phyloP scores from a whole-genome alignment of 2,329 filamentous ascomycete species.

The Colletotrichum sp. region DNA sequence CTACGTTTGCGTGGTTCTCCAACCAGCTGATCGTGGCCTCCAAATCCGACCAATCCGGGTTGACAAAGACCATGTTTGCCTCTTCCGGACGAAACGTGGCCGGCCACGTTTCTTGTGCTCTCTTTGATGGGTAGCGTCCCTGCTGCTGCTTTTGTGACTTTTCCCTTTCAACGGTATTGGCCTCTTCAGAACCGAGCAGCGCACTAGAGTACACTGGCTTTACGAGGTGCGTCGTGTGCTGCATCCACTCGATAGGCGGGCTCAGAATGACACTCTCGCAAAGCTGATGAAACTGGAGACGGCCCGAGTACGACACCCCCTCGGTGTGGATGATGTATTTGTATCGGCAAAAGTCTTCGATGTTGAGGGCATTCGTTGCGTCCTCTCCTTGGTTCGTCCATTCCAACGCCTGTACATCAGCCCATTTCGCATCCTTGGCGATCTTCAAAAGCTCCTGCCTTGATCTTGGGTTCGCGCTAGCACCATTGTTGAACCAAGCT shows the following conservation, averaged over 20 bases:
- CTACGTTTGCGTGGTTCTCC: constrained; percentile 45
- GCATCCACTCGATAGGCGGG: constrained; percentile 52
- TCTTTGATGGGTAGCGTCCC: not conserved
- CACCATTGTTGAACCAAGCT: constrained; percentile 52
- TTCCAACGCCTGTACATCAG: constrained; percentile 49
- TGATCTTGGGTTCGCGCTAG: constrained; percentile 36
- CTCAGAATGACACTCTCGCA: constrained; percentile 53
- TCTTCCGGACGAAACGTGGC: constrained; percentile 34
- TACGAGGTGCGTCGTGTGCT: constrained; percentile 55
- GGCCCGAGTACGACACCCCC: constrained; percentile 58
- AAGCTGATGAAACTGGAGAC: constrained; percentile 56
- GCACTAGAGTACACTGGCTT: constrained; percentile 46
- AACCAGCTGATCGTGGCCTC: constrained; percentile 51
- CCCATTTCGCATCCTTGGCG: constrained; percentile 45
- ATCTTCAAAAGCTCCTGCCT: constrained; percentile 44
- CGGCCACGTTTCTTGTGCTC: constrained; percentile 40
- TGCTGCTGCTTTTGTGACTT: not conserved
- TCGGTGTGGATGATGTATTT: constrained; percentile 59
- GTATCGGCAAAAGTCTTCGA: constrained; percentile 57
- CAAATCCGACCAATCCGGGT: constrained; percentile 56
- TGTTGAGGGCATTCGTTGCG: constrained; percentile 47
- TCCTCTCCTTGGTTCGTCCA: constrained; percentile 37
- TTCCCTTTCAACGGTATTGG: no score
- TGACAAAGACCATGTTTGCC: constrained; percentile 56
- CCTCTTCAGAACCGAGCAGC: constrained; percentile 18